phyloP scores from a whole-genome alignment of 495 filamentous ascomycete species.

The Pyrenula aspistea region DNA sequence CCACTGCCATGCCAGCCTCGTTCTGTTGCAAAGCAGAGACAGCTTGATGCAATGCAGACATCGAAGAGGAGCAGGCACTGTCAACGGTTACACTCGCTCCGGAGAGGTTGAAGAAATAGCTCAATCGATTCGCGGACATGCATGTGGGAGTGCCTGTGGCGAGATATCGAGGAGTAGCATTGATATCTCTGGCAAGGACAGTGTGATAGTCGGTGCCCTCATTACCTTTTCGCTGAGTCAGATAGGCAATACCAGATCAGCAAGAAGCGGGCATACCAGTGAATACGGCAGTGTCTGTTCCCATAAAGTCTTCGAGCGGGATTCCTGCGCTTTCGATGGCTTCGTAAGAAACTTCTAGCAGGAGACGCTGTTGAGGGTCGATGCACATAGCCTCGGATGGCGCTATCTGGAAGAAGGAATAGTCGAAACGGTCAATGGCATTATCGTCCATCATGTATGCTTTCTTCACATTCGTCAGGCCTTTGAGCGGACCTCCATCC shows the following conservation, averaged over 20 bases:
- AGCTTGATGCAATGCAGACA: constrained; percentile 39
- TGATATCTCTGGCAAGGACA: constrained; percentile 23
- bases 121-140: constrained; percentile 32
- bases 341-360: constrained; percentile 52
- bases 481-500: not conserved
- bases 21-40: constrained; percentile 30
- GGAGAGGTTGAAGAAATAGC: constrained; percentile 29
- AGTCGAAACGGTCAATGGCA: constrained; percentile 34
- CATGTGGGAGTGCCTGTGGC: constrained; percentile 25
- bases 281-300: constrained; percentile 22
- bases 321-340: constrained; percentile 40
- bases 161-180: constrained; percentile 21
- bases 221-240: constrained; percentile 1
- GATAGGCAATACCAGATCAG: no score
- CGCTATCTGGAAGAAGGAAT: constrained; percentile 37
- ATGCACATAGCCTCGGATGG: constrained; percentile 37
- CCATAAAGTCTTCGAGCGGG: constrained; percentile 17
- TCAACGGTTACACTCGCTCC: constrained; percentile 32
- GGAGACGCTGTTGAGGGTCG: constrained; percentile 38
- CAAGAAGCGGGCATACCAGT: constrained; percentile 14
- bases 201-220: constrained; percentile 26
- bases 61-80: constrained; percentile 39
- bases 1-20: constrained; percentile 29
- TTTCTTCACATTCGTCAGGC: constrained; percentile 1
- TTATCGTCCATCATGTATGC: constrained; percentile 11